Evolutionary conservation across 2,329 filamentous ascomycete species (phyloP).

Genomic region (Hymenoscyphus fructigenus): DNA sequence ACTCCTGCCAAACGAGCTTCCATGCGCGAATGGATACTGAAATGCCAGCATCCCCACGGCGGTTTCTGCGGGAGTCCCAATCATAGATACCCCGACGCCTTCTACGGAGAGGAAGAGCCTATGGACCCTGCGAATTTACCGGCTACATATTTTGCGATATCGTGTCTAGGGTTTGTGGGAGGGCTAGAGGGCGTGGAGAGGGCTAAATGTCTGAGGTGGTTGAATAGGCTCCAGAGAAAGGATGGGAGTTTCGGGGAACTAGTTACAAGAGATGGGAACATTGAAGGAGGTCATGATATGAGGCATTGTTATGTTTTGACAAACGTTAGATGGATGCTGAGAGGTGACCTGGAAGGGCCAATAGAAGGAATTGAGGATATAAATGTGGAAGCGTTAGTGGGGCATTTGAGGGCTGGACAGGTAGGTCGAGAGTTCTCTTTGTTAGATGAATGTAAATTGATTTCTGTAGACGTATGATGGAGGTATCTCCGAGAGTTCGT

Average conservation of each 20-base stretch:
- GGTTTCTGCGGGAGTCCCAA: constrained; percentile 87
- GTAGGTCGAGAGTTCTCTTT: constrained; percentile 37
- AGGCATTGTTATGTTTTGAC: constrained; percentile 85
- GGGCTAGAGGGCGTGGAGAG: constrained; percentile 65
- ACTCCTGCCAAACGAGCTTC: constrained; percentile 49
- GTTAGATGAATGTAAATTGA: constrained; percentile 12
- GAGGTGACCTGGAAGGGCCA: constrained; percentile 55
- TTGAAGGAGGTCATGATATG: constrained; percentile 82
- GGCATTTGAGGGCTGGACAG: constrained; percentile 68
- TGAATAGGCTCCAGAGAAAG: constrained; percentile 70
- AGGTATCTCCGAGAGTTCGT: constrained; percentile 35
- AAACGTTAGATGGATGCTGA: constrained; percentile 77
- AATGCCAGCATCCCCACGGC: constrained; percentile 79
- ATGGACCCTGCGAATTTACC: constrained; percentile 82
- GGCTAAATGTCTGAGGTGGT: constrained; percentile 67
- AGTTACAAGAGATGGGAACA: constrained; percentile 52
- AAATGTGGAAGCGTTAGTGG: constrained; percentile 66
- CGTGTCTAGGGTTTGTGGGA: constrained; percentile 64
- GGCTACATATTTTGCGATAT: constrained; percentile 84
- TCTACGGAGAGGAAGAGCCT: constrained; percentile 40
- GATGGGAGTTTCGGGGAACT: constrained; percentile 94
- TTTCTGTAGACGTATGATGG: constrained; percentile 36
- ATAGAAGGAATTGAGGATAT: constrained; percentile 66
- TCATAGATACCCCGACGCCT: constrained; percentile 46
- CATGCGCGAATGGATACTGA: constrained; percentile 75